phyloP scores from a whole-genome alignment of 1,139 yeast species.

The Taphrina deformans region DNA sequence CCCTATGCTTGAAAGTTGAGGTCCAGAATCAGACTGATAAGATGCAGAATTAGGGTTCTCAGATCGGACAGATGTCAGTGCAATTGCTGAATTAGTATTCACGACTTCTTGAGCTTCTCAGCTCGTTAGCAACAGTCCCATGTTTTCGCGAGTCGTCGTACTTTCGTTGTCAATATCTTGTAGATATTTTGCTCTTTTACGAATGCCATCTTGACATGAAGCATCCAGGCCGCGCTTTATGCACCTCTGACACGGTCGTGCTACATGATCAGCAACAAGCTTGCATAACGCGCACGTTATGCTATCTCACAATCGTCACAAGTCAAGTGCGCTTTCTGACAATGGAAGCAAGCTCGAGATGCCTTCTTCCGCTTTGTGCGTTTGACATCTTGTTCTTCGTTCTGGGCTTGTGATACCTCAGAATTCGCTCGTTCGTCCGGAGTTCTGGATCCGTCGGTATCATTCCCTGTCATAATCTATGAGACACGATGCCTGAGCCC shows the following conservation, averaged over 20 bases:
- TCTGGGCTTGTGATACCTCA: background rate
- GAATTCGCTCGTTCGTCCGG: background rate
- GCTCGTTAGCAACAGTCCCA: background rate
- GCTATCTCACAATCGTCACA: constrained; percentile 68
- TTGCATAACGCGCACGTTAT: too few relatives aligned
- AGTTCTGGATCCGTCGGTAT: background rate
- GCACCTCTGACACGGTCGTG: constrained; percentile 82
- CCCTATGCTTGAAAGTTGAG: background rate
- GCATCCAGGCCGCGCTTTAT: constrained; percentile 63
- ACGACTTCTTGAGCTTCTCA: background rate
- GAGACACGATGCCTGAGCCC: background rate
- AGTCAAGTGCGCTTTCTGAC: constrained; percentile 85
- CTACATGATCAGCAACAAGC: background rate
- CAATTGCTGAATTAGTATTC: background rate
- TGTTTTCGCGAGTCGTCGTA: background rate
- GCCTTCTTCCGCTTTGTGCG: constrained; percentile 57
- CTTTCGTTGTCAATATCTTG: constrained; percentile 42
- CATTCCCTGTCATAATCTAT: background rate
- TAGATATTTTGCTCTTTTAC: constrained; percentile 80
- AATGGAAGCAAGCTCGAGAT: constrained; percentile 84
- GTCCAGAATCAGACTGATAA: background rate
- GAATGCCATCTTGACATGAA: constrained; percentile 86
- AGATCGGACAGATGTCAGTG: background rate
- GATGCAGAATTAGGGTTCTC: background rate
- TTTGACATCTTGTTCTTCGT: background rate